phyloP scores from a whole-genome alignment of 1,284 basidiomycete genomes.

The Meira miltonrushii region DNA sequence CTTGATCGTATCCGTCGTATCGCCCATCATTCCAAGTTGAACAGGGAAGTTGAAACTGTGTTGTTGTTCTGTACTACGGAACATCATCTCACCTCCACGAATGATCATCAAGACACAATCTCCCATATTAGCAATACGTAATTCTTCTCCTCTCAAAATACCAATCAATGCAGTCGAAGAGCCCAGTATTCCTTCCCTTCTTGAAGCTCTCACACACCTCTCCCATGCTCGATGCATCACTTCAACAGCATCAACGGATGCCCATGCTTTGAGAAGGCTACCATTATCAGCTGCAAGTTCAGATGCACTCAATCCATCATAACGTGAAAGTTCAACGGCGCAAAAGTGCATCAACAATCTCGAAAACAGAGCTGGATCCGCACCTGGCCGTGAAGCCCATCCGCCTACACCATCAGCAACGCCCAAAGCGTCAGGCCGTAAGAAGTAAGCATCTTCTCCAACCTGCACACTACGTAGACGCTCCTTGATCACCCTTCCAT shows the following conservation, averaged over 20 bases:
- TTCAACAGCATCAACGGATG: constrained; percentile 56
- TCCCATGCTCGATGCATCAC: constrained; percentile 61
- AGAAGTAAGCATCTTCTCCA: constrained; percentile 80
- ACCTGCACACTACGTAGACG: constrained; percentile 63
- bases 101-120: constrained; percentile 79
- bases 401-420: constrained; percentile 86
- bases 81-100: constrained; percentile 70
- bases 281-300: constrained; percentile 29
- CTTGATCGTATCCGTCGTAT: constrained; percentile 63
- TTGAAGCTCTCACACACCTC: constrained; percentile 54
- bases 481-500: constrained; percentile 44
- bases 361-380: constrained; percentile 70
- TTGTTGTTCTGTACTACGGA: constrained; percentile 90
- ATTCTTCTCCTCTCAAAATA: constrained; percentile 64
- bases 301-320: constrained; percentile 6
- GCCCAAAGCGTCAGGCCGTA: constrained; percentile 72
- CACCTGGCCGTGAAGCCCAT: constrained; percentile 62
- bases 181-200: constrained; percentile 58
- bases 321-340: constrained; percentile 57
- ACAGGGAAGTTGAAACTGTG: constrained; percentile 89
- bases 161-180: constrained; percentile 60
- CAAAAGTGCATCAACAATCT: constrained; percentile 81
- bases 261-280: constrained; percentile 30
- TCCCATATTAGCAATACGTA: constrained; percentile 84
- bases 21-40: constrained; percentile 72